Evolutionary conservation across 345 rosid genomes (phyloP).

Genomic region (Eucalyptus tenuipes): DNA sequence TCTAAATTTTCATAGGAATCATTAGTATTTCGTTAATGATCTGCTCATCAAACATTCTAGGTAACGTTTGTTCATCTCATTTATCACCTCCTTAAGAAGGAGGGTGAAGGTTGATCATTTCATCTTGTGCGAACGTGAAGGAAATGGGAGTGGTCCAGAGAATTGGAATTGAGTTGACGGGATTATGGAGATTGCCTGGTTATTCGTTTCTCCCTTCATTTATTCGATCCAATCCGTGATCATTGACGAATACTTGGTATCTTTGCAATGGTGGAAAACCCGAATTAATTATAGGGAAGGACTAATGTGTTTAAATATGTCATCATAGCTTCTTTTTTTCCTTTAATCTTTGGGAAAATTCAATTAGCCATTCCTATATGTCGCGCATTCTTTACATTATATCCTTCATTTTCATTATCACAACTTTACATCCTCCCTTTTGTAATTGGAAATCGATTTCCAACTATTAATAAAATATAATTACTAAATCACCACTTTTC

Average conservation of each 20-base stretch:
- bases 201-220: no score
- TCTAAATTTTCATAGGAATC: no score
- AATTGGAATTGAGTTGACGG: no score
- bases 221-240: no score
- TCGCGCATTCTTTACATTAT: neutral
- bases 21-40: no score
- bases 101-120: no score
- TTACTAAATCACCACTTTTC: neutral
- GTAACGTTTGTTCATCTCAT: no score
- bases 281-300: neutral
- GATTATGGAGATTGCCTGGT: no score
- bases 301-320: neutral
- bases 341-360: neutral
- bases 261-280: neutral
- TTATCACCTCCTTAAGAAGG: no score
- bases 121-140: no score
- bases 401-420: neutral
- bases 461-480: neutral
- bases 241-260: neutral
- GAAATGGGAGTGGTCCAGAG: no score
- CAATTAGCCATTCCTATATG: neutral
- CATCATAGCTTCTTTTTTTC: no score
- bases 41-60: rapidly evolving
- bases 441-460: neutral
- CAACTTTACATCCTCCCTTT: neutral